phyloP scores from a whole-genome alignment of 495 filamentous ascomycete species.

The Articulospora tetracladia region DNA sequence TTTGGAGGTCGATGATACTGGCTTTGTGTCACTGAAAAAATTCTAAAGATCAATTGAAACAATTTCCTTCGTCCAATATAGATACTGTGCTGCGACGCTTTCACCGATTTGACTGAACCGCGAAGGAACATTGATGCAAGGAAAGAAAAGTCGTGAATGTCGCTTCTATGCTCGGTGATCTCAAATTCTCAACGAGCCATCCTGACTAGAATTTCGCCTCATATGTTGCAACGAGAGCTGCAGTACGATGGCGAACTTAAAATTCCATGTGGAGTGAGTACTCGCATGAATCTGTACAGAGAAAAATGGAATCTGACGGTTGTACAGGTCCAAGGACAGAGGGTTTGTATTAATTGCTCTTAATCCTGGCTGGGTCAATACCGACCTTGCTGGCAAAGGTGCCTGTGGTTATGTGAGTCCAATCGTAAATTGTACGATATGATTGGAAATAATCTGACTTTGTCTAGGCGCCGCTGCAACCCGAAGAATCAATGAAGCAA shows the following conservation, averaged over 20 bases:
- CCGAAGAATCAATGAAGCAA: conserved; percentile 2
- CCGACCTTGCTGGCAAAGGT: conserved; percentile 3
- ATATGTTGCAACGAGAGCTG: neutral
- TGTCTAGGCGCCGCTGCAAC: neutral
- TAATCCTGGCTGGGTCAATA: conserved; percentile 6
- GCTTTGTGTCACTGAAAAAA: too few relatives aligned
- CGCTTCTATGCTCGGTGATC: neutral
- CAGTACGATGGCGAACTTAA: conserved; percentile 1
- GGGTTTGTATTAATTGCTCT: conserved; percentile 2
- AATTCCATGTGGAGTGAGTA: conserved; percentile 3
- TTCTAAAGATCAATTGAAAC: too few relatives aligned
- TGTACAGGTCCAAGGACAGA: conserved; percentile 3
- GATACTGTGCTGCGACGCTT: too few relatives aligned
- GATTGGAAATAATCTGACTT: neutral
- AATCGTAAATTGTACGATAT: neutral
- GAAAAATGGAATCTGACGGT: neutral
- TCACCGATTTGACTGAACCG: too few relatives aligned
- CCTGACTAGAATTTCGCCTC: neutral
- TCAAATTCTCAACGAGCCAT: neutral
- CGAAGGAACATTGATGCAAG: too few relatives aligned
- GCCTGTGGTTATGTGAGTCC: neutral
- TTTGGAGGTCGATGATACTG: too few relatives aligned
- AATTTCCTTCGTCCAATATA: too few relatives aligned
- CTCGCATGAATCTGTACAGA: neutral
- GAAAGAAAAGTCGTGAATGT: conserved; percentile 4